These are phyloP conservation scores for Hyphodiscus hymeniophilus DNA, from an alignment of 495 filamentous ascomycete genomes.

Conservation along the genomic window DNA sequence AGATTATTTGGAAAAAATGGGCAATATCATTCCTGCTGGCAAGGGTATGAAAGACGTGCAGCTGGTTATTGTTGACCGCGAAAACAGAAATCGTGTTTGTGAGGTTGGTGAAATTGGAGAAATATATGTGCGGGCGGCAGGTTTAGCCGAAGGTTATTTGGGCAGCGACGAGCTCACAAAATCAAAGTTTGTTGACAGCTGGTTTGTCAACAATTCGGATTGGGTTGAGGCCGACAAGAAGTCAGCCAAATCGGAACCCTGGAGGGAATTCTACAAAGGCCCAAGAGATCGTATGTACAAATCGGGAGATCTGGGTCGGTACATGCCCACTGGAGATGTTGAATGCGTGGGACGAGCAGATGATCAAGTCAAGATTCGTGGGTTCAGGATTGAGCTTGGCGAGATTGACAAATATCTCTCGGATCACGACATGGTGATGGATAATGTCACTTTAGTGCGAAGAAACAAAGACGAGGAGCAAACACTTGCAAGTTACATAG, in stretches of 20 bases:
- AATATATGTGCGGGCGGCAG: constrained; percentile 81
- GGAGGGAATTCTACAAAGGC: constrained; percentile 74
- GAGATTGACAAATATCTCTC: constrained; percentile 86
- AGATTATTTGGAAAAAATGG: constrained; percentile 58
- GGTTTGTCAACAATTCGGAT: constrained; percentile 69
- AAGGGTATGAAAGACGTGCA: constrained; percentile 92
- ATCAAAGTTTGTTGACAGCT: constrained; percentile 79
- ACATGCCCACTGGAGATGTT: constrained; percentile 63
- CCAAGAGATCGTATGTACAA: constrained; percentile 82
- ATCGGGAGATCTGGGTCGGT: constrained; percentile 74
- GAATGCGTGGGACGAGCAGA: constrained; percentile 75
- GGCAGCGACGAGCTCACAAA: constrained; percentile 60
- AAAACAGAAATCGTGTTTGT: constrained; percentile 64
- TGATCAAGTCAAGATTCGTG: constrained; percentile 90
- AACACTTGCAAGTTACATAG: constrained; percentile 83
- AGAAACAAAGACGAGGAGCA: constrained; percentile 89
- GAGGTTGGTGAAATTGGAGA: constrained; percentile 76
- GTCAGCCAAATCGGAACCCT: constrained; percentile 48
- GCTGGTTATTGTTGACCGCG: constrained; percentile 79
- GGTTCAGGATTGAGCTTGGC: constrained; percentile 89
- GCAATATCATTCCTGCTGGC: constrained; percentile 79
- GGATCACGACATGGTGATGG: constrained; percentile 68
- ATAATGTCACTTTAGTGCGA: constrained; percentile 80
- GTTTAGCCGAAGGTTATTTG: constrained; percentile 83
- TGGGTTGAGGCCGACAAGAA: constrained; percentile 62